A percentile compares a stretch with the other conserved stretches of the same genome.
Conservation (phyloP, 306 rosid genomes). For the Purshia tridentata region DNA sequence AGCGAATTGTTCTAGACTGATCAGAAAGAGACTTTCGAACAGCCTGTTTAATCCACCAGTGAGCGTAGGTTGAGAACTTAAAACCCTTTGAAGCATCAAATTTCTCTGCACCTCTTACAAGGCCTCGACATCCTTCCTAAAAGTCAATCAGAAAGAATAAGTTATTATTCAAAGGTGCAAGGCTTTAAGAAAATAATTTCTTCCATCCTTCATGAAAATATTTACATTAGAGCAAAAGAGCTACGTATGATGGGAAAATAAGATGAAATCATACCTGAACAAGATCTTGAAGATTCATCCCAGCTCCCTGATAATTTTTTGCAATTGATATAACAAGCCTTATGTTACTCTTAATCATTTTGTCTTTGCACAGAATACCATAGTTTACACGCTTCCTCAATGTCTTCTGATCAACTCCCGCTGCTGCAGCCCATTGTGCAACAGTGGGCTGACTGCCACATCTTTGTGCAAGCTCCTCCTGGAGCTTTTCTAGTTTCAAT, state of each 20-base stretch:
- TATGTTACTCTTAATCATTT: slow-evolving; percentile 90
- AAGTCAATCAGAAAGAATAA: slow-evolving; percentile 23
- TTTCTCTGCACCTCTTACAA: slow-evolving; percentile 86
- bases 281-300: slow-evolving; percentile 95
- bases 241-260: neutral
- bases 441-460: slow-evolving; percentile 70
- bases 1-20: slow-evolving; percentile 89
- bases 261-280: slow-evolving; percentile 68
- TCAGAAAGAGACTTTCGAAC: slow-evolving; percentile 85
- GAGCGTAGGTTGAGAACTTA: slow-evolving; percentile 98
- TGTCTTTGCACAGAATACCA: slow-evolving; percentile 82
- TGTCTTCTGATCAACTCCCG: slow-evolving; percentile 78
- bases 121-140: slow-evolving; percentile 98
- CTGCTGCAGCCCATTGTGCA: slow-evolving; percentile 94
- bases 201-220: neutral
- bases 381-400: slow-evolving; percentile 71
- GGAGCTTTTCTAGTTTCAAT: slow-evolving; percentile 78
- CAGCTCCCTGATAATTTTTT: slow-evolving; percentile 82
- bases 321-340: slow-evolving; percentile 96
- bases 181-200: slow-evolving; percentile 5
- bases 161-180: slow-evolving; percentile 10
- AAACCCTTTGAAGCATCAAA: slow-evolving; percentile 96
- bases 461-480: slow-evolving; percentile 69
- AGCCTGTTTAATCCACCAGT: slow-evolving; percentile 98
- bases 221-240: neutral